These are phyloP conservation scores for Chlamydomonas sphaeroides DNA, from an alignment of 139 green algal genomes.

Conservation along the genomic window DNA sequence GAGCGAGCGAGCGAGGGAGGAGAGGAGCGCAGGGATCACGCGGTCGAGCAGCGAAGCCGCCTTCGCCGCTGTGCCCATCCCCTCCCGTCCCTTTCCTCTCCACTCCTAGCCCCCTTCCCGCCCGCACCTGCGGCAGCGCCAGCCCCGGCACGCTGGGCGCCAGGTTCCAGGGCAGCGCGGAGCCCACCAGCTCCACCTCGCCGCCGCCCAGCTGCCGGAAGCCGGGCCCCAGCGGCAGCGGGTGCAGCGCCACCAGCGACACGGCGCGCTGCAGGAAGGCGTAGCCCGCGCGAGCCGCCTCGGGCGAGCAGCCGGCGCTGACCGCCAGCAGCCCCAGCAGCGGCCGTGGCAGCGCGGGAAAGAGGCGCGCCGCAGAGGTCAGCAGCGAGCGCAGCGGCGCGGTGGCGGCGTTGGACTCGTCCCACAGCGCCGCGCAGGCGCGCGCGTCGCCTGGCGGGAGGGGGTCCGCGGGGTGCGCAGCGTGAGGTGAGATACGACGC, in stretches of 20 bases:
- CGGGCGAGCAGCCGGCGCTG: slow-evolving; percentile 35
- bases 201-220: slow-evolving; percentile 9
- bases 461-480: too few species aligned
- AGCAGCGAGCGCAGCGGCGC: slow-evolving; percentile 62
- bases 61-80: too few species aligned
- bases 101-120: neutral
- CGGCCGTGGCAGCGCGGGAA: slow-evolving; percentile 59
- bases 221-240: slow-evolving; percentile 13
- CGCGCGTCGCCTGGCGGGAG: slow-evolving; percentile 25
- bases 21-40: too few species aligned
- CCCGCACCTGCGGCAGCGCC: slow-evolving; percentile 50
- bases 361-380: slow-evolving; percentile 56
- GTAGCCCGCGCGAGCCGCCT: slow-evolving; percentile 46
- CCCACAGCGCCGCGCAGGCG: slow-evolving; percentile 48
- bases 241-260: slow-evolving; percentile 55
- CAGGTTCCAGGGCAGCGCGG: slow-evolving; percentile 50
- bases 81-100: too few species aligned
- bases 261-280: slow-evolving; percentile 57
- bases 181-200: slow-evolving; percentile 20
- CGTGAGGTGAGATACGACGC: too few species aligned
- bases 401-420: slow-evolving; percentile 33
- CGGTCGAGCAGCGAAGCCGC: too few species aligned
- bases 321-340: slow-evolving; percentile 61
- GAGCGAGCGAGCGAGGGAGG: too few species aligned
- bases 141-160: slow-evolving; percentile 55